Percentiles rank a stretch among this genome's conserved stretches.
These are phyloP conservation scores for Sorghum bicolor DNA, from an alignment of 176 grass and related monocot genomes.

Conservation along the genomic window DNA sequence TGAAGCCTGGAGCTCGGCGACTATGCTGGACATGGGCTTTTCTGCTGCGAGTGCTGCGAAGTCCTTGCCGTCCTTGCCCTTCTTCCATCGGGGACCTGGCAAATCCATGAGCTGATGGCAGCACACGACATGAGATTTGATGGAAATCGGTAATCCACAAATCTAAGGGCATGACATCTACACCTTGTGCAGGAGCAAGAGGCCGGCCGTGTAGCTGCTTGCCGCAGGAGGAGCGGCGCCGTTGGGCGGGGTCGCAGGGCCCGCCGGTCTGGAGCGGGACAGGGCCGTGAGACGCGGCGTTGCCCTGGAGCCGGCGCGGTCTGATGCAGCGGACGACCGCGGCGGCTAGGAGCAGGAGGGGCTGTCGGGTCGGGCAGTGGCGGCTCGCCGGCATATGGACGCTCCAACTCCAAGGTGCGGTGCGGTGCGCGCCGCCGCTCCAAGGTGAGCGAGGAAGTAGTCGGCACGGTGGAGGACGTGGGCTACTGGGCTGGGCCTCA, in stretches of 20 bases:
- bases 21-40: constrained; percentile 51
- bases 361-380: no score
- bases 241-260: not conserved
- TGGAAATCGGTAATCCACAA: not conserved
- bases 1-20: constrained; percentile 36
- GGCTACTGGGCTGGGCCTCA: no score
- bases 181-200: not conserved
- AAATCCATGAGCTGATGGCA: constrained; percentile 23
- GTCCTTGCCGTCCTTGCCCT: constrained; percentile 46
- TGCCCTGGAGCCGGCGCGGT: not conserved
- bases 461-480: no score
- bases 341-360: no score
- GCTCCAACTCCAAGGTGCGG: no score
- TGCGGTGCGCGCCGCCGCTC: no score
- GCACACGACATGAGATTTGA: not conserved
- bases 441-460: no score
- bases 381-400: no score
- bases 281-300: not conserved
- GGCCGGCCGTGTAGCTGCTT: not conserved
- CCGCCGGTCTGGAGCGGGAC: not conserved
- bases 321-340: no score
- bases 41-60: constrained; percentile 32
- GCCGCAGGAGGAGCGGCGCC: not conserved
- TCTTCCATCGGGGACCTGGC: constrained; percentile 53
- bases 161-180: not conserved